These are phyloP conservation scores for Pterocarpus santalinus DNA, from an alignment of 306 rosid genomes.

Conservation along the genomic window DNA sequence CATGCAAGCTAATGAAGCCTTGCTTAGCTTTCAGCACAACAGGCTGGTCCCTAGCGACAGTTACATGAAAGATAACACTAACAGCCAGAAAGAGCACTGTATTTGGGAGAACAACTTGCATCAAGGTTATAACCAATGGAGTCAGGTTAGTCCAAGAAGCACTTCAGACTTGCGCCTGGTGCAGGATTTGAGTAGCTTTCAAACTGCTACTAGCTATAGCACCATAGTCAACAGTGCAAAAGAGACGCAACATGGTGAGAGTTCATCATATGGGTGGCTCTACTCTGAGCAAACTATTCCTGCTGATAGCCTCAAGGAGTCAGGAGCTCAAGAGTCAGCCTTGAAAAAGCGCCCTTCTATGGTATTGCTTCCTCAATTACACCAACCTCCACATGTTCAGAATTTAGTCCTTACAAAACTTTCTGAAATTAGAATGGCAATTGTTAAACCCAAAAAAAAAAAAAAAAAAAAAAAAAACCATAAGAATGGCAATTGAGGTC, in stretches of 20 bases:
- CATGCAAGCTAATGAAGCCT: constrained; percentile 51
- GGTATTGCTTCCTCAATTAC: constrained; percentile 44
- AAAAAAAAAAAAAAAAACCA: no score
- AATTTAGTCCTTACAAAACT: not conserved
- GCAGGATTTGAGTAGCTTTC: constrained; percentile 59
- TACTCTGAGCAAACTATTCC: constrained; percentile 55
- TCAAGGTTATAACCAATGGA: constrained; percentile 50
- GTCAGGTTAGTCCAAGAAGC: constrained; percentile 45
- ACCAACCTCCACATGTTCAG: not conserved
- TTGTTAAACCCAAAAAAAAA: not conserved
- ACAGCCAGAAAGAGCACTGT: constrained; percentile 46
- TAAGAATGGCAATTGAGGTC: not conserved
- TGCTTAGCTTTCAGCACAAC: constrained; percentile 74
- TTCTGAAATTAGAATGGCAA: constrained; percentile 8
- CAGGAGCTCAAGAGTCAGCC: constrained; percentile 47
- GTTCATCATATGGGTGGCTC: constrained; percentile 61
- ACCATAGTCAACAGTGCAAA: constrained; percentile 45
- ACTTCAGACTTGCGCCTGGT: constrained; percentile 37
- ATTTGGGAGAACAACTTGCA: constrained; percentile 46
- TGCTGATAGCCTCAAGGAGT: constrained; percentile 51
- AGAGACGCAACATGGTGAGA: constrained; percentile 51
- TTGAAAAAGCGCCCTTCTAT: constrained; percentile 58
- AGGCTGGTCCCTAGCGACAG: constrained; percentile 13
- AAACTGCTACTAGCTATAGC: constrained; percentile 56
- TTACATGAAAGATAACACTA: constrained; percentile 34